Evolutionary conservation across 176 grass and related monocot genomes (phyloP).

Genomic region (Aegilops speltoides): DNA sequence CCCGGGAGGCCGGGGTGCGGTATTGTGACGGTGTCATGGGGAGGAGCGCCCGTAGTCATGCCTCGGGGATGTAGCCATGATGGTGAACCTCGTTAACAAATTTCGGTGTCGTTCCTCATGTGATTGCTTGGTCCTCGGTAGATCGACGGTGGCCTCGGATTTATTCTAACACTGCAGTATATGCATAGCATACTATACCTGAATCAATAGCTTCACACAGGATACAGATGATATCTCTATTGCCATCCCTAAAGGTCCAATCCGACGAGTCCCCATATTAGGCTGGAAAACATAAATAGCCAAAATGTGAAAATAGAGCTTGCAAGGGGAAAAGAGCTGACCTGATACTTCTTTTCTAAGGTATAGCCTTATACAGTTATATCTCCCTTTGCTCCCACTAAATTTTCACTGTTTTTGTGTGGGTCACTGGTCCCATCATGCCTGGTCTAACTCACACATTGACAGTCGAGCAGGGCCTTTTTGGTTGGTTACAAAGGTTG

Average conservation of each 20-base stretch:
- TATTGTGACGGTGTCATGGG: too few relatives aligned
- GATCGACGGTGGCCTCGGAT: too few relatives aligned
- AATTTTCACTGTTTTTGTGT: neutral
- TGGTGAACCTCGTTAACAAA: too few relatives aligned
- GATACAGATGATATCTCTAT: neutral
- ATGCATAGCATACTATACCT: slow-evolving; percentile 5
- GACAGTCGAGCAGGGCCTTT: too few relatives aligned
- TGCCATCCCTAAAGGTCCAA: slow-evolving; percentile 2
- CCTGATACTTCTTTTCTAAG: neutral
- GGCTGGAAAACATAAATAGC: neutral
- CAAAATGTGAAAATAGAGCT: neutral
- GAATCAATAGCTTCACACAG: slow-evolving; percentile 14
- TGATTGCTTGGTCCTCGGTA: too few relatives aligned
- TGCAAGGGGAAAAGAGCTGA: neutral
- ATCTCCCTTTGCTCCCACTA: neutral
- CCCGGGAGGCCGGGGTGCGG: too few relatives aligned
- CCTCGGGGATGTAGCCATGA: too few relatives aligned
- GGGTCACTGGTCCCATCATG: neutral
- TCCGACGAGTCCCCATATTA: neutral
- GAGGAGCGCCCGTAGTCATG: too few relatives aligned
- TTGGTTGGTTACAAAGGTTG: too few relatives aligned
- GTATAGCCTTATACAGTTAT: too few relatives aligned
- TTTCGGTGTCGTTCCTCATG: too few relatives aligned
- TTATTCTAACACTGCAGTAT: neutral
- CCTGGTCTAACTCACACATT: neutral